Base-by-base conservation (phyloP, 805 yeast genomes). In the Candida methanosorbosa region DNA sequence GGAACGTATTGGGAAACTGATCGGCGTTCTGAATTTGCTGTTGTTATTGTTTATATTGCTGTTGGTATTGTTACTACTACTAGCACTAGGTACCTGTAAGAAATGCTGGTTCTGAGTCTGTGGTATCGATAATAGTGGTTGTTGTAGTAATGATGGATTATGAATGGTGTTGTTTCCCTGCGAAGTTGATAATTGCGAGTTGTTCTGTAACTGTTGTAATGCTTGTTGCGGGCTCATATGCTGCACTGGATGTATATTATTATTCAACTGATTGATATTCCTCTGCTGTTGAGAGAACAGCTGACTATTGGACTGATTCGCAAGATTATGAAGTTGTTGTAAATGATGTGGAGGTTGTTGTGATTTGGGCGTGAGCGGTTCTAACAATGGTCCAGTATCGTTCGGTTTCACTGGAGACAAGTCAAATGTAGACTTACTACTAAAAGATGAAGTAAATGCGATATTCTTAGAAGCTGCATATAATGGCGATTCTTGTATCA, bases 381-480 rank as follows among this genome's bases (percentile, higher is more conserved):
- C 82, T 32, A 78, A 57, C 29, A 78, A 55, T 5, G 84, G 83
- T 2, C 83, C 84, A 4, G 81, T 71, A 38, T 74, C 80, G 37
- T 66, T 64, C 5, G 70, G 60, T 41, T 73, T 64, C 30, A 75
- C 49, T 8, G 85, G 85, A 18, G 79, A 73, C 16, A 78, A 53
- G 46, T 78, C 84, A 41, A 78, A 67, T 47, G 72, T 78, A 18
- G 81, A 73, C 43, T 66, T 71, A 45, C 81, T 75, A 50, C 80
- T 76, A 54, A 78, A 78, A 11, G 81, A 74, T 18, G 81, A 76
- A 3, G 82, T 72, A 48, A 73, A 74, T 9, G 75, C 68, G 30
- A 68, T 52, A 42, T 59, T 58, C 38, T 61, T 63, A 16, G 63
- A 60, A 2, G 66, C 70, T 4, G 21, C 44, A 32, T 36, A 43